These are phyloP conservation scores for Naganishia antarctica DNA, from an alignment of 768 basidiomycete species.

Conservation along the genomic window DNA sequence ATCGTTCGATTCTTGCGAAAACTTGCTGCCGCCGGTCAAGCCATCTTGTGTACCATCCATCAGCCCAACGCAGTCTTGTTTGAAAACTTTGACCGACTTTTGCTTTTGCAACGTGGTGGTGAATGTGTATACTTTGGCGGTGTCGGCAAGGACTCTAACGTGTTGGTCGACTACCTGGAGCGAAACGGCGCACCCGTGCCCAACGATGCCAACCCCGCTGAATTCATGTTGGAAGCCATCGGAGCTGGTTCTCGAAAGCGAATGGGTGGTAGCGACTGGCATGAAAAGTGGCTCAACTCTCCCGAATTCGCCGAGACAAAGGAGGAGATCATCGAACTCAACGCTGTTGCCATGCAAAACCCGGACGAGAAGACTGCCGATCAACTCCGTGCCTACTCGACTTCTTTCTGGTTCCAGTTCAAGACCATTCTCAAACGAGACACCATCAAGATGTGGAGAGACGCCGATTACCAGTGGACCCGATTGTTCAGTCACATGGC, in stretches of 20 bases:
- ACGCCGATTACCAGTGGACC: conserved; percentile 69
- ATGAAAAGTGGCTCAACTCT: conserved; percentile 74
- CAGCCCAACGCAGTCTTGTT: conserved; percentile 83
- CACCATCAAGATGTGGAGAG: conserved; percentile 70
- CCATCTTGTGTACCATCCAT: conserved; percentile 82
- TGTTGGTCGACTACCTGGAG: conserved; percentile 73
- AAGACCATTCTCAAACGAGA: conserved; percentile 63
- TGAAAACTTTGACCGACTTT: conserved; percentile 71
- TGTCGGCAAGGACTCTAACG: conserved; percentile 60
- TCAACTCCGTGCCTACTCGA: conserved; percentile 52
- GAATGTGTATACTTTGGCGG: conserved; percentile 58
- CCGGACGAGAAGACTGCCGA: conserved; percentile 31
- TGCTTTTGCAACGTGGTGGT: conserved; percentile 74
- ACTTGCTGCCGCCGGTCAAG: conserved; percentile 31
- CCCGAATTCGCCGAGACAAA: conserved; percentile 55
- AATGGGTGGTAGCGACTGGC: conserved; percentile 77
- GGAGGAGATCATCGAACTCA: conserved; percentile 54
- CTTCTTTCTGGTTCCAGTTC: conserved; percentile 70
- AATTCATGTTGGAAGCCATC: conserved; percentile 56
- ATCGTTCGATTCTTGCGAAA: conserved; percentile 46
- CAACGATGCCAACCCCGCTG: conserved; percentile 66
- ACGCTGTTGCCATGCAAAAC: conserved; percentile 40
- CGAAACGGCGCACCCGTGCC: conserved; percentile 64
- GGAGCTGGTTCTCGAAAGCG: conserved; percentile 61
- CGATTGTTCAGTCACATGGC: conserved; percentile 69